phyloP scores from a whole-genome alignment of 495 filamentous ascomycete species.

The Trichoderma orchidacearum region DNA sequence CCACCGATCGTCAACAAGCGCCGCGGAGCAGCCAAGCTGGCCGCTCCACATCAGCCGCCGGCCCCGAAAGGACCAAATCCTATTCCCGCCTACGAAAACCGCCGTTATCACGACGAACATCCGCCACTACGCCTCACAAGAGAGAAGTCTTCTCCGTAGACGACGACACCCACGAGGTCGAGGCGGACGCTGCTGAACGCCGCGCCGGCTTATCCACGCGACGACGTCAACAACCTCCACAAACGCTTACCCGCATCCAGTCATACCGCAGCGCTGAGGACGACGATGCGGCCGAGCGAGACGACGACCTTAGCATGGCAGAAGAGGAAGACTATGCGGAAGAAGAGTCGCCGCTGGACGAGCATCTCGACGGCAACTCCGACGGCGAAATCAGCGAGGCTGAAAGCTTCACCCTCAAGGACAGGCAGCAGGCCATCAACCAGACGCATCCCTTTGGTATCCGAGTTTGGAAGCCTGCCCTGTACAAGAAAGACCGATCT shows the following conservation, averaged over 20 bases:
- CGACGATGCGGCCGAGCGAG: constrained; percentile 12
- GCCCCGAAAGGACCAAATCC: constrained; percentile 36
- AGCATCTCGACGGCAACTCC: constrained; percentile 39
- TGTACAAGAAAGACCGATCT: constrained; percentile 95
- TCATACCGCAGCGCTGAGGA: constrained; percentile 26
- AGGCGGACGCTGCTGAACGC: constrained; percentile 35
- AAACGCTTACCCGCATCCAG: constrained; percentile 43
- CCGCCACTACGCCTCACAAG: constrained; percentile 57
- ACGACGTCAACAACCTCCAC: constrained; percentile 48
- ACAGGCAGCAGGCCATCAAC: constrained; percentile 96
- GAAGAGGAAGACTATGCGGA: constrained; percentile 22
- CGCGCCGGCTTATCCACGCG: constrained; percentile 53
- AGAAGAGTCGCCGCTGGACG: constrained; percentile 10
- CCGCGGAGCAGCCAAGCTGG: constrained; percentile 9
- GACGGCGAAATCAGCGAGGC: constrained; percentile 57
- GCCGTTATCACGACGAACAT: constrained; percentile 51
- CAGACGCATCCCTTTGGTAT: constrained; percentile 98
- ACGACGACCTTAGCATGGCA: constrained; percentile 14
- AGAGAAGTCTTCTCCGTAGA: constrained; percentile 89
- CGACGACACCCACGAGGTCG: constrained; percentile 76
- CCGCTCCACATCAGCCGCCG: neutral
- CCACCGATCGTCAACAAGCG: constrained; percentile 15
- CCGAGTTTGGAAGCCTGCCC: constrained; percentile 92
- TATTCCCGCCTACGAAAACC: constrained; percentile 50
- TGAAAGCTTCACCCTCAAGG: constrained; percentile 76